Evolutionary conservation across 2,329 filamentous ascomycete genomes (phyloP), one percentile per base, ranked within the genome.

Genomic region (Byssothecium circinans): DNA sequence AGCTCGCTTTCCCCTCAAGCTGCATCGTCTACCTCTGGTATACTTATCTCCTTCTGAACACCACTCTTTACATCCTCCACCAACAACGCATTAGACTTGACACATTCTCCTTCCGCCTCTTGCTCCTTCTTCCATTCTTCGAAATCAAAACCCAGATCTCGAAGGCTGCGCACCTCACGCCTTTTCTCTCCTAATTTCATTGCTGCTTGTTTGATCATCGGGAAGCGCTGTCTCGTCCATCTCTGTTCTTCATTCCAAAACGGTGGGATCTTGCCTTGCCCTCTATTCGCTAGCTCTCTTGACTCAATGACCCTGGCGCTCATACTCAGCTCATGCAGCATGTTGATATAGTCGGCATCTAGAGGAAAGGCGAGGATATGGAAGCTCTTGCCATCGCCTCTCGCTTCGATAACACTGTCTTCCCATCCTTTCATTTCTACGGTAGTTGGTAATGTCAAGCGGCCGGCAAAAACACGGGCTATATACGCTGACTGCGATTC

Each of bases 401-500:
- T 45, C 15, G 14, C 15, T 25, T 30, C 20, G 14, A 45, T 17
- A 14, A 29, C n/a, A 19, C 12, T 49, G 8, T 67, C 52, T 63
- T 87, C 87, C 88, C 88, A 91, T 6, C 60, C 61, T 49, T 77
- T 69, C 85, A 95, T 91, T 43, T 83, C 82, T 1, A 74, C 68
- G 3, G 65, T 67, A 0, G 79, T 65, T 1, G 89, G 89, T 20
- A 95, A 72, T 0, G 69, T 53, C 3, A 94, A 72, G 2, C 80
- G 72, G 39, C 86, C 85, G 1, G 88, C 82, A 82, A 87, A 94
- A 0, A 90, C 79, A 1, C 87, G 81, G 4, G 89, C 82, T 45
- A 92, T 77, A 1, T 87, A 80, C 1, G 89, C 87, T 1, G 83
- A 83, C 69, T 95, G 90, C n/a, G 81, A 82, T 70, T 95, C 88